Percentiles rank a stretch among this genome's conserved stretches.
Evolutionary conservation across 2,329 filamentous ascomycete genomes (phyloP).

Genomic region (Bipolaris sorokiniana): DNA sequence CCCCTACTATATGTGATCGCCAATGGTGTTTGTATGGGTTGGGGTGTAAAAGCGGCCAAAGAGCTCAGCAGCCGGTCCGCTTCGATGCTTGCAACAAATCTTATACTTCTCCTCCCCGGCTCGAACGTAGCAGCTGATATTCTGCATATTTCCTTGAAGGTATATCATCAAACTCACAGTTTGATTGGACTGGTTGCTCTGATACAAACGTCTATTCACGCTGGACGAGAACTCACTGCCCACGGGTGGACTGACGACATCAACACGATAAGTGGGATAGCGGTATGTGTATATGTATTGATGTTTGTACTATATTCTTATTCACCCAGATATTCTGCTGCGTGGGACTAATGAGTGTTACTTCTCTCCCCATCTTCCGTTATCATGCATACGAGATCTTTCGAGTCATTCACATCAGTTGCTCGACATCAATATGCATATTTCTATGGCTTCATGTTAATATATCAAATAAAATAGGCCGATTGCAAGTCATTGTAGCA

Average conservation of each 20-base stretch:
- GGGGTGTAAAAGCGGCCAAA: constrained; percentile 2
- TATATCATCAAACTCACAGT: constrained; percentile 6
- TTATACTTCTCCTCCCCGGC: constrained; percentile 13
- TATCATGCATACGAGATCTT: constrained; percentile 13
- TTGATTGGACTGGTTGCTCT: constrained; percentile 11
- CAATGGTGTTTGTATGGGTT: constrained; percentile 16
- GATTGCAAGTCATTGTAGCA: constrained; percentile 7
- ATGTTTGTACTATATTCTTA: background rate
- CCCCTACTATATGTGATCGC: constrained; percentile 4
- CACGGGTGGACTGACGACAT: background rate
- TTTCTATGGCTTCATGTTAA: constrained; percentile 17
- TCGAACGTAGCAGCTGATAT: constrained; percentile 12
- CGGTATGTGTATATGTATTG: background rate
- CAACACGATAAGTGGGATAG: background rate
- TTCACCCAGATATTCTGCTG: background rate
- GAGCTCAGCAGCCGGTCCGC: constrained; percentile 17
- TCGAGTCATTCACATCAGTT: constrained; percentile 9
- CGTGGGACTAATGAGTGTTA: constrained; percentile 8
- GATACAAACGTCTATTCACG: constrained; percentile 11
- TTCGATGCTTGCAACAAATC: constrained; percentile 18
- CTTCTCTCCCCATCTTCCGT: constrained; percentile 11
- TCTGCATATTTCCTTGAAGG: constrained; percentile 14
- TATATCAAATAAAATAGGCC: constrained; percentile 1
- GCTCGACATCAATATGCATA: constrained; percentile 17
- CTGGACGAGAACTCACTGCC: constrained; percentile 4